Evolutionary conservation across 148 eudicot species (phyloP), one percentile per base, ranked within the genome.

Genomic region (Silene uniflora): DNA sequence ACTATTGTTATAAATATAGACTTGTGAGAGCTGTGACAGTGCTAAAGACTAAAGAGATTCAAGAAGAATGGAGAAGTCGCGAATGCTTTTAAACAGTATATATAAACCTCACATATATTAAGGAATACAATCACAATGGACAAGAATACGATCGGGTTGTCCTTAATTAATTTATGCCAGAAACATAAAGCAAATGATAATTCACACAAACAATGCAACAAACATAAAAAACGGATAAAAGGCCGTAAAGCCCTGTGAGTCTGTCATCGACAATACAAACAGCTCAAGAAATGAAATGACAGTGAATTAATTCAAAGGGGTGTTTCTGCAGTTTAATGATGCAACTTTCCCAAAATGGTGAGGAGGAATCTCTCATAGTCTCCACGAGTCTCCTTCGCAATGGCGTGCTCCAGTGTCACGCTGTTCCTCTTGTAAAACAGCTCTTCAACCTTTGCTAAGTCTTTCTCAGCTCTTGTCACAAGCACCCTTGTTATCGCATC

Each of bases 291-390:
- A 27, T 19, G 56, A 59, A 66, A 73, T 61, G 69, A 46, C 69
- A 59, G n/a, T 42, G 69, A 79, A 56, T 29, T 21, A 58, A 16
- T 64, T 59, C 47, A 21, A 6, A 49, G 10, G 22, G 13, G 17
- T 47, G 46, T 59, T 55, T 24, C 72, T 42, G 18, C 21, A 7
- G 55, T 39, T 71, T 78, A 81, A 58, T 82, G 87, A 35, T 78
- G 83, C 62, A 79, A 76, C 1, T 83, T 75, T 9, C 98, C 98
- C 2, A 95, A 83, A 74, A 95, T 68, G 67, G 98, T 75, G 4
- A 92, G 91, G 80, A 95, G 87, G 81, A 95, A 90, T 10, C 74
- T 62, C 84, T 89, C 83, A 84, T 95, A 92, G 77, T 95, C 86
- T 10, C 98, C 91, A 8, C 76, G 82, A 70, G 89, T 85, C 22